phyloP scores from a whole-genome alignment of 352 stramenopile genomes.

The Phytopythium helicoides region DNA sequence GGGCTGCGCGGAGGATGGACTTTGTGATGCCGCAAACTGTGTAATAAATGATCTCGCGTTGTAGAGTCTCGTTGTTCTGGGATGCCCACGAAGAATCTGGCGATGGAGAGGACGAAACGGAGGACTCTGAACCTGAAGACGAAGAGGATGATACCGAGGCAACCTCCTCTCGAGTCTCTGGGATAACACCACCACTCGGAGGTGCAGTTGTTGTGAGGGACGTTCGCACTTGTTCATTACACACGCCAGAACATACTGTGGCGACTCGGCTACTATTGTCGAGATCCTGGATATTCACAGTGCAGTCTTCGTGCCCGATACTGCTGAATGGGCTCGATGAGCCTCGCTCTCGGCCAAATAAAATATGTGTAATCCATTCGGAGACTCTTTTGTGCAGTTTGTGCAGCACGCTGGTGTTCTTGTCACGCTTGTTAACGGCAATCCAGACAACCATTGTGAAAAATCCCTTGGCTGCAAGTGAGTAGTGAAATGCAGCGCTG shows the following conservation, averaged over 20 bases:
- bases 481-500: conserved; percentile 52
- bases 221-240: background rate
- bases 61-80: conserved; percentile 70
- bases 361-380: too few relatives aligned
- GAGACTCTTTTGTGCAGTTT: too few relatives aligned
- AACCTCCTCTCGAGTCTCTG: background rate
- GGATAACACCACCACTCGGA: background rate
- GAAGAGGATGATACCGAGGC: background rate
- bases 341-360: too few relatives aligned
- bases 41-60: conserved; percentile 86
- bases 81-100: conserved; percentile 38
- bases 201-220: background rate
- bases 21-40: conserved; percentile 80
- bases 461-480: conserved; percentile 63
- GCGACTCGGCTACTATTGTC: conserved; percentile 1
- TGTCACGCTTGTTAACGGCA: conserved; percentile 51
- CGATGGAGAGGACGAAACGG: conserved; percentile 9
- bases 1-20: conserved; percentile 53
- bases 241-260: conserved; percentile 1
- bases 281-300: background rate
- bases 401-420: conserved; percentile 15
- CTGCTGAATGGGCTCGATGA: too few relatives aligned
- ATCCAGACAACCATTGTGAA: conserved; percentile 66
- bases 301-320: conserved; percentile 7
- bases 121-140: background rate